Evolutionary conservation across 2,329 filamentous ascomycete genomes (phyloP), one percentile per base, ranked within the genome.

Genomic region (Aspergillus aculeatus): DNA sequence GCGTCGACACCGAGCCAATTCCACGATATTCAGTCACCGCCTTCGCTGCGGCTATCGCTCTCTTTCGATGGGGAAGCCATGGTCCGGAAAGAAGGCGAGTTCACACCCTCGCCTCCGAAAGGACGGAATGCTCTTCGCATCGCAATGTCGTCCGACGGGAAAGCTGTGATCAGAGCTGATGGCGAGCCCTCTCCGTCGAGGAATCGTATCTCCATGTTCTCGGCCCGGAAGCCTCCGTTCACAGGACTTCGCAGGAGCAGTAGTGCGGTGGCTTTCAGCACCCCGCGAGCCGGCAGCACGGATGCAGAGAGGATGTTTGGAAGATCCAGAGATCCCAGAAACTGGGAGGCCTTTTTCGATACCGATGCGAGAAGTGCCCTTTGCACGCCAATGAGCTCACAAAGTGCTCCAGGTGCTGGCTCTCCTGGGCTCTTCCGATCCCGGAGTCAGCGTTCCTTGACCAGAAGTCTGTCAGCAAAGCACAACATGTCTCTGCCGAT

Each of bases 311-410:
- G 88, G 19, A 78, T 80, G 35, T 86, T 88, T 58, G 91, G 91
- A 57, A 85, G 94, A 58, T 96, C 93, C 59, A 87, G 91, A 57
- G 91, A 97, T 73, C 91, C 92, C 19, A 87, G 92, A 54, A 90
- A 89, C 6, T 97, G 94, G 94, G 91, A 96, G 70, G 92, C 92
- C 59, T 93, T 90, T 78, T 94, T 91, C 69, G 91, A 96, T 71
- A 87, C 88, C 7, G 90, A 95, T 65, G 81, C 85, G 54, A 87
- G 89, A 48, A 91, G 92, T 69, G 90, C 92, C 65, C 79, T 96
- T 57, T 92, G 89, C 23, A 85, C 85, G n/a, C 89, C 91, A 66
- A 90, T 90, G 10, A 89, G 94, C 76, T 87, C 91, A 66, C 91
- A 96, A 71, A 86, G 86, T 7, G 91, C 62, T 2, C 59, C 65